Percentiles rank a stretch among this genome's conserved stretches.
phyloP scores from a whole-genome alignment of 352 stramenopile genomes.

The Plasmopara halstedii region DNA sequence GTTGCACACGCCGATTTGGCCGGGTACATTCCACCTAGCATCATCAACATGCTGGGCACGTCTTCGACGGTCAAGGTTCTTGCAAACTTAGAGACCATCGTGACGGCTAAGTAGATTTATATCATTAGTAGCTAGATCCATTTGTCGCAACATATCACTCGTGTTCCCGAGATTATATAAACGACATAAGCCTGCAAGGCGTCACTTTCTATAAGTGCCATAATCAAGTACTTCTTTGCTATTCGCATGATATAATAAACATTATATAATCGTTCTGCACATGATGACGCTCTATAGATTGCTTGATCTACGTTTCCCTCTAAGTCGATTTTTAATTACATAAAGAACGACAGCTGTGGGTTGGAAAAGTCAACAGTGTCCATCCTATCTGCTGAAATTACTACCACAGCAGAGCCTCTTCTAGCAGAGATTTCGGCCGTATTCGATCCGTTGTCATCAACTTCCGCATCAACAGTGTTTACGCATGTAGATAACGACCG shows the following conservation, averaged over 20 bases:
- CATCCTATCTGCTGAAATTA: constrained; percentile 34
- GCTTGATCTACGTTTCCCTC: too few species aligned
- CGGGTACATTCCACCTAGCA: constrained; percentile 68
- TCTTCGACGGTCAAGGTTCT: constrained; percentile 78
- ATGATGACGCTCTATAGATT: too few species aligned
- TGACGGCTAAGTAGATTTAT: constrained; percentile 27
- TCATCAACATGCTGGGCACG: constrained; percentile 82
- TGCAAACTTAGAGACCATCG: constrained; percentile 48
- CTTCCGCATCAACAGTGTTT: constrained; percentile 5
- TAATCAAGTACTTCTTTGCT: too few species aligned
- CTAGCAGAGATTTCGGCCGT: not conserved
- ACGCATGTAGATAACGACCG: constrained; percentile 16
- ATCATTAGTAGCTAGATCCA: constrained; percentile 5
- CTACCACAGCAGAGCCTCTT: constrained; percentile 19
- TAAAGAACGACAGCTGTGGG: constrained; percentile 34
- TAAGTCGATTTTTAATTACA: too few species aligned
- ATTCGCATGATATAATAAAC: too few species aligned
- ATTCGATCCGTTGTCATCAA: constrained; percentile 3
- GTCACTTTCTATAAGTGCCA: too few species aligned
- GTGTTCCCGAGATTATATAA: too few species aligned
- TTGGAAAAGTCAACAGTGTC: constrained; percentile 38
- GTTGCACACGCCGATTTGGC: constrained; percentile 67
- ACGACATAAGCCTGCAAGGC: too few species aligned
- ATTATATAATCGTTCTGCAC: too few species aligned
- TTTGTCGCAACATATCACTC: too few species aligned